Conservation (phyloP, 139 green algal genomes). For the Coelastrella sp. region DNA sequence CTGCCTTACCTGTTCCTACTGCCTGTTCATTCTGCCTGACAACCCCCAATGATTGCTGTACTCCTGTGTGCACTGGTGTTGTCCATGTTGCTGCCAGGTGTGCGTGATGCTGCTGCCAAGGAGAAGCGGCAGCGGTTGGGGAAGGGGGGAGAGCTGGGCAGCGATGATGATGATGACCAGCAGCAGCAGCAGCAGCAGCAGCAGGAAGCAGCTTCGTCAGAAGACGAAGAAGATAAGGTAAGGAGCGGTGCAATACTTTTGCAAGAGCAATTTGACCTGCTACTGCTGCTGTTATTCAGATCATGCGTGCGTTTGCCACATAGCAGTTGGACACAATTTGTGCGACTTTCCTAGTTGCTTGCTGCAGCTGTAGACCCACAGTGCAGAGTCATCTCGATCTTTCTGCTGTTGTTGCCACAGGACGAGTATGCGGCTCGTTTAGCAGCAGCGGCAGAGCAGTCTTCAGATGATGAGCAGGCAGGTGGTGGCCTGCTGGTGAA, state of each 20-base stretch:
- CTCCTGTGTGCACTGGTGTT: background rate
- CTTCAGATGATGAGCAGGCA: slow-evolving; percentile 31
- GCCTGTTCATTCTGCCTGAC: background rate
- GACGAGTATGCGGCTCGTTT: slow-evolving; percentile 8
- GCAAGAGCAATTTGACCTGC: no score
- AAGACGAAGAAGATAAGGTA: slow-evolving; percentile 48
- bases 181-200: background rate
- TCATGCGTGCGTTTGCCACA: no score
- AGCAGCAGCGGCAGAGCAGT: background rate
- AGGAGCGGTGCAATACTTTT: no score
- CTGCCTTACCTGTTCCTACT: no score
- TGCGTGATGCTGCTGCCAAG: slow-evolving; percentile 36
- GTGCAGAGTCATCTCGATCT: background rate
- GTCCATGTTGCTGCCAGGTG: background rate
- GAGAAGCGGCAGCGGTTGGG: slow-evolving; percentile 76
- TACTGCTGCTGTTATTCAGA: no score
- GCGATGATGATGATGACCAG: slow-evolving; percentile 49
- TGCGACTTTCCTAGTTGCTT: no score
- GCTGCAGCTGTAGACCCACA: no score
- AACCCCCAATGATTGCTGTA: background rate
- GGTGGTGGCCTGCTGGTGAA: slow-evolving; percentile 76
- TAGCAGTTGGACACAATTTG: no score
- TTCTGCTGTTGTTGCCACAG: background rate
- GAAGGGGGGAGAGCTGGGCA: slow-evolving; percentile 70
- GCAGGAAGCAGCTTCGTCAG: background rate